These are phyloP conservation scores for Eremothecium sinecaudum DNA, from an alignment of 1,139 yeast species.

Conservation along the genomic window DNA sequence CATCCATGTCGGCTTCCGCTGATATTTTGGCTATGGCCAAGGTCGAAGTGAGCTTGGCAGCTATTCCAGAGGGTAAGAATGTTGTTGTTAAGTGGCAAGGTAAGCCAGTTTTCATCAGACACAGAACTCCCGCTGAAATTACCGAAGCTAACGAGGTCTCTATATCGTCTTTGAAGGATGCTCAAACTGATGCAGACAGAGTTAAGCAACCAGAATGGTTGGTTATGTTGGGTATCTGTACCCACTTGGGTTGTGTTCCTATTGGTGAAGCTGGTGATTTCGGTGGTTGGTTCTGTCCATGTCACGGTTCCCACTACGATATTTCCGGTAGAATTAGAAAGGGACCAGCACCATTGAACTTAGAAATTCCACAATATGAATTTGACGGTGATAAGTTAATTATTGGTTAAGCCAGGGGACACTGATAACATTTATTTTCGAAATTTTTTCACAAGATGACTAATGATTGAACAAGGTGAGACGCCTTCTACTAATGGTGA, in stretches of 20 bases:
- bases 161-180: constrained; percentile 75
- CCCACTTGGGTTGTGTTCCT: constrained; percentile 99
- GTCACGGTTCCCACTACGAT: constrained; percentile 99
- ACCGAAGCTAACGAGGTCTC: constrained; percentile 87
- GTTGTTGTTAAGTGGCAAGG: constrained; percentile 99
- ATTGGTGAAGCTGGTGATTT: constrained; percentile 99
- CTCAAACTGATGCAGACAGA: constrained; percentile 87
- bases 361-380: constrained; percentile 90
- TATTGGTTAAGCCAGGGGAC: constrained; percentile 47
- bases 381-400: constrained; percentile 76
- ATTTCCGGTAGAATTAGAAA: constrained; percentile 99
- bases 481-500: no score
- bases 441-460: no score
- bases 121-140: constrained; percentile 89
- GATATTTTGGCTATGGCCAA: constrained; percentile 99
- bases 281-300: constrained; percentile 99
- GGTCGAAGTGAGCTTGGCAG: constrained; percentile 90
- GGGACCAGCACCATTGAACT: constrained; percentile 99
- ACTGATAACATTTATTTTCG: no score
- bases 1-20: constrained; percentile 95
- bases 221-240: constrained; percentile 98
- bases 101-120: constrained; percentile 98
- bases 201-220: constrained; percentile 97
- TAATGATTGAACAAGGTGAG: no score
- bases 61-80: constrained; percentile 96